Percentiles rank a stretch among this genome's conserved stretches.
phyloP scores from a whole-genome alignment of 2,329 filamentous ascomycete genomes.

The Chaetomiaceae sp. region DNA sequence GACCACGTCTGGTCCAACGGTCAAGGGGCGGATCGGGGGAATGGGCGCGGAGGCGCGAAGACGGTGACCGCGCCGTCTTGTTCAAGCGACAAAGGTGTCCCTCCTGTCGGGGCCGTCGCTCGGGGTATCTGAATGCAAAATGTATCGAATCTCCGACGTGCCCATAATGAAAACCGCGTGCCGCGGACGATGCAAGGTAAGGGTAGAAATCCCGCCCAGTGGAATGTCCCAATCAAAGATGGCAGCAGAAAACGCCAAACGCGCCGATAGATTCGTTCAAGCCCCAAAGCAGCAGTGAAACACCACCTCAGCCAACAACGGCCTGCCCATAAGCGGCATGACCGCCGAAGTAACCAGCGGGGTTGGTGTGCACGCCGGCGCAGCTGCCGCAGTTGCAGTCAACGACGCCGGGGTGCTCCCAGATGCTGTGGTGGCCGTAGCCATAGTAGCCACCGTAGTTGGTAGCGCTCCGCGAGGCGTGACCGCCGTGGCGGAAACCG shows the following conservation, averaged over 20 bases:
- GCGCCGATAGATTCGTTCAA: conserved; percentile 20
- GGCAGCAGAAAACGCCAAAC: conserved; percentile 15
- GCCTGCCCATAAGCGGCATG: conserved; percentile 48
- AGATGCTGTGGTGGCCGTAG: conserved; percentile 43
- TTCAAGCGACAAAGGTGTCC: not conserved
- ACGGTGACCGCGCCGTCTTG: not conserved
- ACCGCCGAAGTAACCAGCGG: conserved; percentile 43
- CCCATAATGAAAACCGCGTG: conserved; percentile 18
- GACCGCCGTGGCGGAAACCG: conserved; percentile 33
- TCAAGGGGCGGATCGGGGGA: not conserved
- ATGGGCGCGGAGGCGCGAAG: not conserved
- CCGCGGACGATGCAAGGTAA: conserved; percentile 22
- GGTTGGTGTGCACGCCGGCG: conserved; percentile 40
- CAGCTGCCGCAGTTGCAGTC: conserved; percentile 50
- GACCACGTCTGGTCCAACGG: not conserved
- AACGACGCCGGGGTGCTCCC: conserved; percentile 44
- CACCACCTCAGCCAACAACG: conserved; percentile 45
- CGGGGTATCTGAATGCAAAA: conserved; percentile 30
- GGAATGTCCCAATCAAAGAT: conserved; percentile 15
- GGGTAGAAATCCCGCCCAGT: conserved; percentile 11
- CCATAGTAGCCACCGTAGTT: conserved; percentile 41
- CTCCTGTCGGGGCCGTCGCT: conserved; percentile 16
- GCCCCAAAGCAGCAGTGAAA: not conserved
- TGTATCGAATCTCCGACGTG: conserved; percentile 25
- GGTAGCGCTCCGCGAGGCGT: conserved; percentile 38